These are phyloP conservation scores for Syzygium jambos DNA, from an alignment of 345 rosid genomes.

Conservation along the genomic window DNA sequence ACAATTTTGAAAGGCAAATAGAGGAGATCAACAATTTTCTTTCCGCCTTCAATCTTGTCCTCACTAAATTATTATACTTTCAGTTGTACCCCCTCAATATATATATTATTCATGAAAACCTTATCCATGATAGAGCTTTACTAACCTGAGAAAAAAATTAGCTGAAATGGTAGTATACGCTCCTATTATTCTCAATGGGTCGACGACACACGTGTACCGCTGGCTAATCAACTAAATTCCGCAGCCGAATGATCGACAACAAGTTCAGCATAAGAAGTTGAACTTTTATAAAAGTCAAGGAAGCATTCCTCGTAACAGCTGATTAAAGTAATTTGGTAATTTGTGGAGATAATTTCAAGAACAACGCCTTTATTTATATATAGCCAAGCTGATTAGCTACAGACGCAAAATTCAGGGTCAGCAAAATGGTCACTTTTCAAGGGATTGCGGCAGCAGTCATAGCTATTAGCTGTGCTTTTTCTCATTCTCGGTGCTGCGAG, in stretches of 20 bases:
- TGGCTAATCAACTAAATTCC: background rate
- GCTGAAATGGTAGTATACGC: background rate
- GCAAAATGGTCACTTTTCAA: background rate
- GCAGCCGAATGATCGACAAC: background rate
- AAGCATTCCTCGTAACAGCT: background rate
- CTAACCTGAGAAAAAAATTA: background rate
- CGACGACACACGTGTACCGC: background rate
- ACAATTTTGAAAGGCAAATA: background rate
- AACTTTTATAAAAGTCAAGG: background rate
- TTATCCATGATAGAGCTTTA: too few relatives aligned
- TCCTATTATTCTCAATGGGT: background rate
- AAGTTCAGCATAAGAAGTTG: background rate
- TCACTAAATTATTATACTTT: too few relatives aligned
- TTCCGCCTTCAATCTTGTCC: background rate
- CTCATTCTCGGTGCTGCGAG: background rate
- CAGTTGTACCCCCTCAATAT: background rate
- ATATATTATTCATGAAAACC: background rate
- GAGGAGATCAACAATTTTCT: background rate
- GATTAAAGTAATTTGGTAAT: background rate
- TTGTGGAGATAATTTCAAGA: background rate
- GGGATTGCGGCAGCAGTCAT: background rate
- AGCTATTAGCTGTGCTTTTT: background rate
- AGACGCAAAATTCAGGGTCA: background rate
- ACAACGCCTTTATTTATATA: background rate
- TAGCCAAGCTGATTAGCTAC: background rate